A percentile compares a stretch with the other conserved stretches of the same genome.
Evolutionary conservation across 2,329 filamentous ascomycete genomes (phyloP).

Genomic region (Microdochium trichocladiopsis): DNA sequence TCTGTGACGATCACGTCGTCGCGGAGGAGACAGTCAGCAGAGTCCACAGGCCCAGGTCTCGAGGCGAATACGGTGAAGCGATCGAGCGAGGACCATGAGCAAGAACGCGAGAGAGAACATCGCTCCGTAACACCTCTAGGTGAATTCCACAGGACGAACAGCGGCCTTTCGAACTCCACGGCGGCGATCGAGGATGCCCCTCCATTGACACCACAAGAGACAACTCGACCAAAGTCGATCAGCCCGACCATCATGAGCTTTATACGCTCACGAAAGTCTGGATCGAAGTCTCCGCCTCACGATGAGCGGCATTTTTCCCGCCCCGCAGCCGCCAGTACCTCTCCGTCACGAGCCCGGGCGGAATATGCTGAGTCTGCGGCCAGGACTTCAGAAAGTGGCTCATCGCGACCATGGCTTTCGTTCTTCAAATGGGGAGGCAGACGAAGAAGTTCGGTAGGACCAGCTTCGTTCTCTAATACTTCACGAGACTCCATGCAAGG

Average conservation of each 20-base stretch:
- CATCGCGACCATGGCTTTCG: slow-evolving; percentile 55
- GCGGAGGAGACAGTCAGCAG: neutral
- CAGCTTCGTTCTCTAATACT: slow-evolving; percentile 85
- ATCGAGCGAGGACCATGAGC: slow-evolving; percentile 10
- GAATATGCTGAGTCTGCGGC: slow-evolving; percentile 43
- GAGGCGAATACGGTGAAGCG: slow-evolving; percentile 8
- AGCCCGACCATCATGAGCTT: slow-evolving; percentile 28
- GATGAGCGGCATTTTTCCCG: slow-evolving; percentile 29
- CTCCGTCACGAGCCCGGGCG: slow-evolving; percentile 23
- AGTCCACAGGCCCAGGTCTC: neutral
- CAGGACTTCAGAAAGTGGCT: slow-evolving; percentile 48
- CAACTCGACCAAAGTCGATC: slow-evolving; percentile 11
- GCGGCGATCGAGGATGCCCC: slow-evolving; percentile 5
- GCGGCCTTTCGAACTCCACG: slow-evolving; percentile 27
- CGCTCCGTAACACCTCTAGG: slow-evolving; percentile 23
- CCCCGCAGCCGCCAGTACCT: slow-evolving; percentile 11
- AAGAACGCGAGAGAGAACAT: slow-evolving; percentile 10
- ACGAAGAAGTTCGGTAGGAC: slow-evolving; percentile 44
- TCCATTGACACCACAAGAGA: slow-evolving; percentile 6
- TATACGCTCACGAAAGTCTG: slow-evolving; percentile 37
- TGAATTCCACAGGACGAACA: slow-evolving; percentile 44
- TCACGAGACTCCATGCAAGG: slow-evolving; percentile 74
- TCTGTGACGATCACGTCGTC: neutral
- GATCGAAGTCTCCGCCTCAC: slow-evolving; percentile 40
- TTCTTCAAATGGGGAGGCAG: slow-evolving; percentile 67